Evolutionary conservation across 2,329 filamentous ascomycete genomes (phyloP).

Genomic region (Pestalotiopsis sp.): DNA sequence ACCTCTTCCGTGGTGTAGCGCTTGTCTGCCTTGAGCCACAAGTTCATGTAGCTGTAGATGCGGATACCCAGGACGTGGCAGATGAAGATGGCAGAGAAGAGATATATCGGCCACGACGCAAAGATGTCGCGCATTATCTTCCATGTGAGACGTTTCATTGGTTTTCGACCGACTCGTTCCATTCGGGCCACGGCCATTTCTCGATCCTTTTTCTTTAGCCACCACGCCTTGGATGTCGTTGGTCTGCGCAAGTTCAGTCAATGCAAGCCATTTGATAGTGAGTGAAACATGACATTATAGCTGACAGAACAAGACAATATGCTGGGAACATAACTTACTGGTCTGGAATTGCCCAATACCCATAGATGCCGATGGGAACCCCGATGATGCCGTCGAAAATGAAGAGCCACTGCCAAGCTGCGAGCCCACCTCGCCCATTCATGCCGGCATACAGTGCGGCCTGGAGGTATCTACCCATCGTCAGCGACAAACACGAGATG

Average conservation of each 20-base stretch:
- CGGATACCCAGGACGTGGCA: slow-evolving; percentile 38
- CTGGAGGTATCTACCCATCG: slow-evolving; percentile 41
- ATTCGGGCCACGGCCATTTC: slow-evolving; percentile 28
- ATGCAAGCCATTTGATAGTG: neutral
- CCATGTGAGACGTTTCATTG: slow-evolving; percentile 33
- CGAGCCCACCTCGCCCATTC: slow-evolving; percentile 37
- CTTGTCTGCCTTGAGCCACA: slow-evolving; percentile 34
- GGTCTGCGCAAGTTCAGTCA: slow-evolving; percentile 19
- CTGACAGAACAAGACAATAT: neutral
- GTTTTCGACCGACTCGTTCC: slow-evolving; percentile 26
- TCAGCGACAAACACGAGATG: slow-evolving; percentile 23
- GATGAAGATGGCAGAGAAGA: slow-evolving; percentile 36
- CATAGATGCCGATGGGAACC: slow-evolving; percentile 18
- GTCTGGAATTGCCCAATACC: slow-evolving; percentile 36
- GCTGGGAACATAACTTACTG: slow-evolving; percentile 6
- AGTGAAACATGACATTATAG: no score
- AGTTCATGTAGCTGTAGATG: slow-evolving; percentile 37
- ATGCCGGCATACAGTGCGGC: slow-evolving; percentile 42
- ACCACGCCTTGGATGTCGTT: slow-evolving; percentile 28
- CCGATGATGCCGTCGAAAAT: slow-evolving; percentile 40
- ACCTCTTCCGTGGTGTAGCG: slow-evolving; percentile 44
- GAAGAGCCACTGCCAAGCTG: slow-evolving; percentile 50
- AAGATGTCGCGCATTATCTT: slow-evolving; percentile 30
- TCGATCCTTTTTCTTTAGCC: slow-evolving; percentile 22
- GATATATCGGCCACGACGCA: slow-evolving; percentile 31